Percentiles rank a stretch among this genome's conserved stretches.
Conservation (phyloP, 768 basidiomycete species). For the Lactarius pseudohatsudake region DNA sequence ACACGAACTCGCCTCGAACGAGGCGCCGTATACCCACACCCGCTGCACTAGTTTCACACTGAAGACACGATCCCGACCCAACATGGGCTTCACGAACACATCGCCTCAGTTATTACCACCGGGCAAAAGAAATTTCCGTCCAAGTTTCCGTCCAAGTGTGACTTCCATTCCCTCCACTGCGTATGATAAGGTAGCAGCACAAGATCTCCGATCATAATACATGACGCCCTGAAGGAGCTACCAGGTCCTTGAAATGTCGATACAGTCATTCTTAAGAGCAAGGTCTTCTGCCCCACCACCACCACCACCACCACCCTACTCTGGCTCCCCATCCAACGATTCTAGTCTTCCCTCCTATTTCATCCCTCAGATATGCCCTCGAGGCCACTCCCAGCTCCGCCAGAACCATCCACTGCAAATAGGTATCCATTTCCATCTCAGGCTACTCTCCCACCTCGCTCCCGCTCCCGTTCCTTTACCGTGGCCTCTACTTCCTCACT, state of each 20-base stretch:
- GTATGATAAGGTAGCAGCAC: not conserved
- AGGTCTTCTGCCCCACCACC: not conserved
- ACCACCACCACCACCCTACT: conserved; percentile 5
- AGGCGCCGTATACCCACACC: not conserved
- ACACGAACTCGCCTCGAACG: not conserved
- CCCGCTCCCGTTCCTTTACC: not conserved
- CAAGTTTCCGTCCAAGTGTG: not conserved
- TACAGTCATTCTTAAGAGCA: not conserved
- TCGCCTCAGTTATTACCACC: not conserved
- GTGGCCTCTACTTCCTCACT: not conserved
- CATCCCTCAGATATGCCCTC: not conserved
- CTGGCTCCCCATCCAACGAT: not conserved
- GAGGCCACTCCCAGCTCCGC: conserved; percentile 9
- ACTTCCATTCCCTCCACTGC: not conserved
- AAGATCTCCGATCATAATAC: not conserved
- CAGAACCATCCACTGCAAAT: not conserved
- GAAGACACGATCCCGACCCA: not conserved
- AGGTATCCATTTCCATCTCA: not conserved
- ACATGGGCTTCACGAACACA: not conserved
- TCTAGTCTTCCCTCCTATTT: not conserved
- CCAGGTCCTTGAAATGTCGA: not conserved
- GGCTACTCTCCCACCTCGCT: not conserved
- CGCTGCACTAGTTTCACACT: not conserved
- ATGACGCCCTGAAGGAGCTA: not conserved
- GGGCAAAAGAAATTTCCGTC: not conserved